Evolutionary conservation across 352 stramenopile genomes (phyloP).

Genomic region (Globisporangium yorkense): DNA sequence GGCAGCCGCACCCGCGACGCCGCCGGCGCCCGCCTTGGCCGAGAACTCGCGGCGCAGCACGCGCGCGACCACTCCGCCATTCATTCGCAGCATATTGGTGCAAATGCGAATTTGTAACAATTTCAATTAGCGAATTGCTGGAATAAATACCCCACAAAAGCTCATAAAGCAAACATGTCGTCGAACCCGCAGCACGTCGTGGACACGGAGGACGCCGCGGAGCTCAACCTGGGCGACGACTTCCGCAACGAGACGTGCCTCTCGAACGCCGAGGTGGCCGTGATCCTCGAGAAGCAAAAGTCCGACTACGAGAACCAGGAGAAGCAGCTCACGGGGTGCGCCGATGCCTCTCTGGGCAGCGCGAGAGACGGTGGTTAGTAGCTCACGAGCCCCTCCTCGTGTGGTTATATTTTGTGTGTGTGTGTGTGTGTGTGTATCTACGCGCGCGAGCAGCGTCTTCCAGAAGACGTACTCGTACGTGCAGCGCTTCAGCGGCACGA

Average conservation of each 20-base stretch:
- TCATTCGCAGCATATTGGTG: conserved; percentile 24
- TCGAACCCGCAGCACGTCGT: conserved; percentile 84
- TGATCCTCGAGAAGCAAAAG: conserved; percentile 90
- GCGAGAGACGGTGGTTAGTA: background rate
- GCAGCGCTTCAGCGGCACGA: conserved; percentile 88
- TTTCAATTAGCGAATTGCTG: background rate
- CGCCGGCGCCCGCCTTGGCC: conserved; percentile 36
- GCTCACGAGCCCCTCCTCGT: no score
- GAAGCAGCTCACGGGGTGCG: conserved; percentile 81
- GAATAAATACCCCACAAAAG: background rate
- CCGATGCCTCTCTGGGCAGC: no score
- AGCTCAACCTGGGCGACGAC: conserved; percentile 86
- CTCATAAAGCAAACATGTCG: conserved; percentile 36
- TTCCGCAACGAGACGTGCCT: conserved; percentile 88
- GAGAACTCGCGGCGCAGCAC: conserved; percentile 32
- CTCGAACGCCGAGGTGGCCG: conserved; percentile 86
- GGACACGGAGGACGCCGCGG: conserved; percentile 86
- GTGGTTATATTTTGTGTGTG: background rate
- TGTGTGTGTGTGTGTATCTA: background rate
- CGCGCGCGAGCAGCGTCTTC: conserved; percentile 55
- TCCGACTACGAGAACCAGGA: conserved; percentile 89
- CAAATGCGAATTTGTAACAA: background rate
- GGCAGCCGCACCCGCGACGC: conserved; percentile 23
- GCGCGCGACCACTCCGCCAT: conserved; percentile 14
- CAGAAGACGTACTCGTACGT: conserved; percentile 91